These are phyloP conservation scores for Pseudoperonospora humuli DNA, from an alignment of 352 stramenopile species.

Conservation along the genomic window DNA sequence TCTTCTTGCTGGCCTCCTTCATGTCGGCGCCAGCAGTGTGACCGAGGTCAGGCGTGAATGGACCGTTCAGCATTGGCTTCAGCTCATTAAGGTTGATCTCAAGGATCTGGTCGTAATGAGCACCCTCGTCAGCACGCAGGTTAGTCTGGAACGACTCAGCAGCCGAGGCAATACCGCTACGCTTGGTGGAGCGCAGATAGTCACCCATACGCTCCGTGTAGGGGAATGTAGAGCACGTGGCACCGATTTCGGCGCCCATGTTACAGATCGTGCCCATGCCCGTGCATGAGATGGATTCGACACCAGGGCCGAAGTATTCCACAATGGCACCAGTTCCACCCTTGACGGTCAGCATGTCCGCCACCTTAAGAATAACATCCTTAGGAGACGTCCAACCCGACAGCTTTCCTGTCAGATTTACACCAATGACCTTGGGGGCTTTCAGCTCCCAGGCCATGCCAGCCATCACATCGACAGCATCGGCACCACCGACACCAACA, in stretches of 20 bases:
- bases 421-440: conserved; percentile 91
- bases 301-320: conserved; percentile 90
- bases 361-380: conserved; percentile 93
- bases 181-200: conserved; percentile 87
- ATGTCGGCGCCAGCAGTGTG: conserved; percentile 73
- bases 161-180: conserved; percentile 83
- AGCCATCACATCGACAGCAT: conserved; percentile 91
- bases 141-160: conserved; percentile 85
- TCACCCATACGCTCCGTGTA: conserved; percentile 89
- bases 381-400: conserved; percentile 91
- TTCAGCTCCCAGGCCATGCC: conserved; percentile 93
- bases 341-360: conserved; percentile 91
- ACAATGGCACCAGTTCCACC: conserved; percentile 90
- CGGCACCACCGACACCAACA: conserved; percentile 88
- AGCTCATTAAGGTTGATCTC: conserved; percentile 89
- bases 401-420: conserved; percentile 90
- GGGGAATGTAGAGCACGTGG: conserved; percentile 91
- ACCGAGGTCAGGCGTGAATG: conserved; percentile 89
- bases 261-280: conserved; percentile 94
- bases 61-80: conserved; percentile 88
- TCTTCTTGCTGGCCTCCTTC: conserved; percentile 65
- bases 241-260: conserved; percentile 92
- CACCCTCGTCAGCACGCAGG: conserved; percentile 84
- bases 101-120: conserved; percentile 91
- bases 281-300: conserved; percentile 91